A percentile compares a stretch with the other conserved stretches of the same genome.
Conservation (phyloP, 2,329 filamentous ascomycete species). For the Colletotrichum acutatum region DNA sequence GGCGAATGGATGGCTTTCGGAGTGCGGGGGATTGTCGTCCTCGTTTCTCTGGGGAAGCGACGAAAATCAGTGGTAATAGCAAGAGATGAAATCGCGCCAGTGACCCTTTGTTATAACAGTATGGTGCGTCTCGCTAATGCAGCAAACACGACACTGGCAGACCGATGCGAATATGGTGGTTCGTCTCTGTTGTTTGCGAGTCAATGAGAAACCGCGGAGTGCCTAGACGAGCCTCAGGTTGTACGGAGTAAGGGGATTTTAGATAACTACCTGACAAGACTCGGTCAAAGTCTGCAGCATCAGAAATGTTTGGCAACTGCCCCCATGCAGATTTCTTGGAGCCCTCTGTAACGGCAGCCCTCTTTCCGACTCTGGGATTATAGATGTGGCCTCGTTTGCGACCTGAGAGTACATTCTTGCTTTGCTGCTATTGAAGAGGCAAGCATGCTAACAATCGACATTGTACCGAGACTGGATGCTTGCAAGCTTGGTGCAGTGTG, state of each 20-base stretch:
- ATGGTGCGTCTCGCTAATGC: not conserved
- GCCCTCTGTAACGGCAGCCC: not conserved
- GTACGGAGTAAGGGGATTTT: too few species aligned
- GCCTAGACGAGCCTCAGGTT: too few species aligned
- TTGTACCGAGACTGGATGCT: slow-evolving; percentile 1
- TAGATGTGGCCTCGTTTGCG: not conserved
- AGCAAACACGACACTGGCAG: not conserved
- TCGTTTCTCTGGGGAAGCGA: not conserved
- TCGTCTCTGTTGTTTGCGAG: not conserved
- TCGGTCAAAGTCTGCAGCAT: not conserved
- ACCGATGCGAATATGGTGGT: not conserved
- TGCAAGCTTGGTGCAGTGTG: not conserved
- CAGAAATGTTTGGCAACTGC: not conserved
- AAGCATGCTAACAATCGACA: not conserved
- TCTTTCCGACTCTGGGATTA: not conserved
- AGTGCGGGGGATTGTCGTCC: not conserved
- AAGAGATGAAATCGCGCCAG: not conserved
- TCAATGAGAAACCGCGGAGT: too few species aligned
- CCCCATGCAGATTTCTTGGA: not conserved
- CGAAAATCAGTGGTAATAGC: not conserved
- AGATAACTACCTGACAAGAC: not conserved
- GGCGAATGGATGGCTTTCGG: not conserved
- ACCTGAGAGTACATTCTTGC: not conserved
- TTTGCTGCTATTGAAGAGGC: too few species aligned
- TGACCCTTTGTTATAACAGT: not conserved